Conservation (phyloP, 495 filamentous ascomycete genomes). For the Coniosporium apollinis region DNA sequence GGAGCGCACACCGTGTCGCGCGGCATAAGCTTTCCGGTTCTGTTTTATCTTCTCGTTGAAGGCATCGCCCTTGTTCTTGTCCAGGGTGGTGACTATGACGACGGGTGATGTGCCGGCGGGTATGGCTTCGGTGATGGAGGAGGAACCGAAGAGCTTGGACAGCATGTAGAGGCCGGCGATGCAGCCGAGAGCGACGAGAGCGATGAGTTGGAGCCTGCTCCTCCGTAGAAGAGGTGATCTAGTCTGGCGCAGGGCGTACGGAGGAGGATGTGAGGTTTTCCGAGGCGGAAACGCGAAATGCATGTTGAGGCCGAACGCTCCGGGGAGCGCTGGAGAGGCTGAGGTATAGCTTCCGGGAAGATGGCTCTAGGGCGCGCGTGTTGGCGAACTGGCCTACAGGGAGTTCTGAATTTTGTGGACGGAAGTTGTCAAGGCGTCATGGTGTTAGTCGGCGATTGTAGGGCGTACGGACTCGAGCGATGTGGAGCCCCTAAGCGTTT, state of each 20-base stretch:
- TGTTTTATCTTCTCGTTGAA: slow-evolving; percentile 57
- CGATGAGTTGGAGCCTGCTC: slow-evolving; percentile 47
- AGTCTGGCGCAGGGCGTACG: slow-evolving; percentile 37
- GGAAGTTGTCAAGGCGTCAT: too few species aligned
- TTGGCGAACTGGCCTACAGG: too few species aligned
- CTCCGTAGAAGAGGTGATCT: slow-evolving; percentile 41
- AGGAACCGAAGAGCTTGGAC: slow-evolving; percentile 30
- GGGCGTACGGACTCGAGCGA: too few species aligned
- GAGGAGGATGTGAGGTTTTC: slow-evolving; percentile 55
- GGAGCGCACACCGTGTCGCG: slow-evolving; percentile 59
- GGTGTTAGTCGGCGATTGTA: too few species aligned
- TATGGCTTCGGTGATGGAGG: slow-evolving; percentile 22
- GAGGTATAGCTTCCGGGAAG: too few species aligned
- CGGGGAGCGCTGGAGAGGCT: too few species aligned
- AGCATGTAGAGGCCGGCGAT: slow-evolving; percentile 47
- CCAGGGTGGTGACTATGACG: slow-evolving; percentile 77
- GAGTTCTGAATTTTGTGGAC: too few species aligned
- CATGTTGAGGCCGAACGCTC: too few species aligned
- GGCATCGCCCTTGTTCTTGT: slow-evolving; percentile 39
- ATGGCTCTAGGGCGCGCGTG: too few species aligned
- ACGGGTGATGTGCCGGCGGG: slow-evolving; percentile 59
- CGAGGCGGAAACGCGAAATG: slow-evolving; percentile 83
- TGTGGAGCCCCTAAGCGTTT: too few species aligned
- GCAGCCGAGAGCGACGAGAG: slow-evolving; percentile 37
- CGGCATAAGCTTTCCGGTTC: slow-evolving; percentile 76